These are phyloP conservation scores for Neurospora intermedia DNA, from an alignment of 495 filamentous ascomycete genomes.

Conservation along the genomic window DNA sequence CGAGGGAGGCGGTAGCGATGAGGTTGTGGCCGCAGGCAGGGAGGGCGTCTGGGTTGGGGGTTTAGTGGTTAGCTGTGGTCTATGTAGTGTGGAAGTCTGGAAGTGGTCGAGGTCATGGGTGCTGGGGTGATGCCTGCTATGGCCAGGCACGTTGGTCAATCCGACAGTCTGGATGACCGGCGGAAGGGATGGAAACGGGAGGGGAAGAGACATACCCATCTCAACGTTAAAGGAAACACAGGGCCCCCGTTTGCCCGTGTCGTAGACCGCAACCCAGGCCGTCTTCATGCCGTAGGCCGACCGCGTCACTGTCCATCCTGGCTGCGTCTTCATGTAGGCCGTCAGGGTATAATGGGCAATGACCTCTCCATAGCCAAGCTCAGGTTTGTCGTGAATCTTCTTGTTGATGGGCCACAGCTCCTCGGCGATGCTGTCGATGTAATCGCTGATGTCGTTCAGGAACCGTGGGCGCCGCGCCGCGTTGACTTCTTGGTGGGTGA, in stretches of 20 bases:
- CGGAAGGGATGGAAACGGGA: not conserved
- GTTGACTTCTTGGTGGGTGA: constrained; percentile 11
- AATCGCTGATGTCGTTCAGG: constrained; percentile 26
- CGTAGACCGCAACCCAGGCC: constrained; percentile 46
- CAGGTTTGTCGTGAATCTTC: constrained; percentile 52
- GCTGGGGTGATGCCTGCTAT: not conserved
- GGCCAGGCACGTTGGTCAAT: not conserved
- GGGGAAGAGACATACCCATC: constrained; percentile 31
- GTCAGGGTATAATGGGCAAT: constrained; percentile 48
- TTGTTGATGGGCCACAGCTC: constrained; percentile 32
- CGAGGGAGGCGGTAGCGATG: constrained; percentile 52
- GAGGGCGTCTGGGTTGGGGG: constrained; percentile 33
- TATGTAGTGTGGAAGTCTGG: not conserved
- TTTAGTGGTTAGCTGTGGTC: not conserved
- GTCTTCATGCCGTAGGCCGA: constrained; percentile 45
- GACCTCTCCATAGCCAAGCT: constrained; percentile 46
- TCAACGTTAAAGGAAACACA: constrained; percentile 48
- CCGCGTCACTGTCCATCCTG: constrained; percentile 46
- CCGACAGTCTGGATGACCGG: not conserved
- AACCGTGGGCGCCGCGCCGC: constrained; percentile 6
- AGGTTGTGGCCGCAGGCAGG: constrained; percentile 61
- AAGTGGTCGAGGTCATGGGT: not conserved
- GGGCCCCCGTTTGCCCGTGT: constrained; percentile 35
- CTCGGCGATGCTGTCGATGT: constrained; percentile 25
- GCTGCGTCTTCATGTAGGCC: constrained; percentile 37